phyloP scores from a whole-genome alignment of 2,329 filamentous ascomycete species.

The Dryadomyces quercus-mongolicae region DNA sequence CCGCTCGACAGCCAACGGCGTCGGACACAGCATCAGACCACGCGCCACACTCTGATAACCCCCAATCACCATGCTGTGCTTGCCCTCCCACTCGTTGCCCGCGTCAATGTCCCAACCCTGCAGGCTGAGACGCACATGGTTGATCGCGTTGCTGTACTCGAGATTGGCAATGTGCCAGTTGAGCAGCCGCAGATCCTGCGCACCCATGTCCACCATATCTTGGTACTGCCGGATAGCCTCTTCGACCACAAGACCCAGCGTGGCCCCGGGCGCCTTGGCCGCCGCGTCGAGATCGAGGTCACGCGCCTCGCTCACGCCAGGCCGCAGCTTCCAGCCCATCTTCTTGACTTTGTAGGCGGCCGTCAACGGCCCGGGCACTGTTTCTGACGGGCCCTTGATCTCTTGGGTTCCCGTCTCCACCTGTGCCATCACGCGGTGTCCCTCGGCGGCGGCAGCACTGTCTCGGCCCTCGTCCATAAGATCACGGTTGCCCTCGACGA shows the following conservation, averaged over 20 bases:
- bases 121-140: slow-evolving; percentile 75
- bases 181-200: slow-evolving; percentile 78
- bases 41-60: slow-evolving; percentile 91
- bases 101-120: slow-evolving; percentile 94
- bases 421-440: slow-evolving; percentile 58
- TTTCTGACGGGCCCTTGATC: slow-evolving; percentile 28
- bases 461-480: slow-evolving; percentile 77
- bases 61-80: slow-evolving; percentile 84
- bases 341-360: slow-evolving; percentile 65
- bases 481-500: slow-evolving; percentile 71
- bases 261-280: slow-evolving; percentile 53
- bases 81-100: slow-evolving; percentile 93
- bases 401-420: slow-evolving; percentile 54
- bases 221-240: slow-evolving; percentile 84
- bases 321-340: slow-evolving; percentile 72
- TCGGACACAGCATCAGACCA: slow-evolving; percentile 68
- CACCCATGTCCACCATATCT: slow-evolving; percentile 65
- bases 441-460: slow-evolving; percentile 44
- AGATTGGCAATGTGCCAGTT: slow-evolving; percentile 99
- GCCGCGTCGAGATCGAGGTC: slow-evolving; percentile 61
- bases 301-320: slow-evolving; percentile 47
- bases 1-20: slow-evolving; percentile 63
- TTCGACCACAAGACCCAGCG: slow-evolving; percentile 83
- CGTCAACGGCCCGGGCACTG: slow-evolving; percentile 28
- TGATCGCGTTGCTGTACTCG: slow-evolving; percentile 92